phyloP scores from a whole-genome alignment of 371 early-diverging fungal genomes.

The Zychaea mexicana region DNA sequence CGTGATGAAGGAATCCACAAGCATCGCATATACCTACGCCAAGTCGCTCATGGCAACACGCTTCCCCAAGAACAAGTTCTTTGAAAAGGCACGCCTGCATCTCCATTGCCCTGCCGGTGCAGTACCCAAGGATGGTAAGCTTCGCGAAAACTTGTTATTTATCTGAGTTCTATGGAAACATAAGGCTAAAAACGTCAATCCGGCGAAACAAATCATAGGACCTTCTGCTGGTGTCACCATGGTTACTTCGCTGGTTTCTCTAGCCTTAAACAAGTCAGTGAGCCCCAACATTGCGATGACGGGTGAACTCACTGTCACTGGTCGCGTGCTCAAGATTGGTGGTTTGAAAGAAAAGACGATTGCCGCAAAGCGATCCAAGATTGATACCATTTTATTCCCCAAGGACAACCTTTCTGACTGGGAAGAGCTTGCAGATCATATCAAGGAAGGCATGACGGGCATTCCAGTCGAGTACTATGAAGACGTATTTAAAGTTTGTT shows the following conservation, averaged over 20 bases:
- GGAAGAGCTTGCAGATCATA: slow-evolving; percentile 91
- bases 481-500: slow-evolving; percentile 63
- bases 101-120: slow-evolving; percentile 98
- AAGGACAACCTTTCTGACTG: slow-evolving; percentile 89
- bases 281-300: slow-evolving; percentile 93
- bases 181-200: background rate
- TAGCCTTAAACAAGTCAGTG: slow-evolving; percentile 81
- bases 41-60: slow-evolving; percentile 73
- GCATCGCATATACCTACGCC: slow-evolving; percentile 93
- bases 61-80: slow-evolving; percentile 88
- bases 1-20: slow-evolving; percentile 98
- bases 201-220: slow-evolving; percentile 39
- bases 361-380: slow-evolving; percentile 95
- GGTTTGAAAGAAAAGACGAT: slow-evolving; percentile 98
- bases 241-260: slow-evolving; percentile 90
- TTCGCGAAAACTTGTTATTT: no score
- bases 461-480: slow-evolving; percentile 85
- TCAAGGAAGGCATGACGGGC: slow-evolving; percentile 88
- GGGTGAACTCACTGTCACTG: slow-evolving; percentile 96
- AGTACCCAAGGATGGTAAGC: slow-evolving; percentile 94
- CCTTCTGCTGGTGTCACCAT: slow-evolving; percentile 97
- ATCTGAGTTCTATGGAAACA: background rate
- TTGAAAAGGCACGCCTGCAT: slow-evolving; percentile 87
- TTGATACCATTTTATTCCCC: slow-evolving; percentile 89
- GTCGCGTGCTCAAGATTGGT: slow-evolving; percentile 96